Base-by-base conservation (phyloP, 2,329 filamentous ascomycete species). In the Penicillium decumbens region DNA sequence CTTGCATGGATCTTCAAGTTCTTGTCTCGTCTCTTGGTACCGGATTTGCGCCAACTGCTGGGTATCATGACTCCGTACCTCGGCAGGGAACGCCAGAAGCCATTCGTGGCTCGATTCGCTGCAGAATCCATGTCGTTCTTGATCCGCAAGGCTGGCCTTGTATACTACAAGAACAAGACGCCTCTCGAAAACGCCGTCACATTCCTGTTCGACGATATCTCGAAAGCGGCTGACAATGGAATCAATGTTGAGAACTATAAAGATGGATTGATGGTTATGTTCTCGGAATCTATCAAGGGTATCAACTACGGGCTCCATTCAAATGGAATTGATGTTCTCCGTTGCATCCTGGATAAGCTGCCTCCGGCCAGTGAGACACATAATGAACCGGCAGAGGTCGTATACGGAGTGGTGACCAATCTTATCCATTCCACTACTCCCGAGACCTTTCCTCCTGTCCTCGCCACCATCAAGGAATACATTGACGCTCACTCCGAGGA, bases 1-100 rank as follows among this genome's bases (percentile, higher is more conserved):
- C 77, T 98, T 48, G 90, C 93, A 40, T 98, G 95, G 77, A 77
- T 97, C 35, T 96, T 98, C 80, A 98, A 98, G 67, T 97, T 97
- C 65, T 80, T 98, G 4, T 95, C 90, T 2, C 84, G 89, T 56
- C 79, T 97, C 0, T 73, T 98, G 20, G 87, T 93, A 0, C 86
- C 89, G 3, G 88, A 98, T 65, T 73, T 98, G 55, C 79, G 88
- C 54, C 89, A 92, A 41, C 85, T 95, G 1, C 91, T 89, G 65
- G 81, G 89, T 63, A 82, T 93, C 45, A 83, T 98, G 75, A 81
- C 87, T 0, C 86, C 90, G 3, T 79, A 97, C 45, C 80, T 98
- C 27, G 93, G 92, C 55, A 91, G 87, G 68, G 78, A 84, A 49
- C 82, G 82, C 49, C 89, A 92, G 57, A 93, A 92, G 57, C 81